Conservation (phyloP, 345 rosid genomes). For the Citrus hindsii region DNA sequence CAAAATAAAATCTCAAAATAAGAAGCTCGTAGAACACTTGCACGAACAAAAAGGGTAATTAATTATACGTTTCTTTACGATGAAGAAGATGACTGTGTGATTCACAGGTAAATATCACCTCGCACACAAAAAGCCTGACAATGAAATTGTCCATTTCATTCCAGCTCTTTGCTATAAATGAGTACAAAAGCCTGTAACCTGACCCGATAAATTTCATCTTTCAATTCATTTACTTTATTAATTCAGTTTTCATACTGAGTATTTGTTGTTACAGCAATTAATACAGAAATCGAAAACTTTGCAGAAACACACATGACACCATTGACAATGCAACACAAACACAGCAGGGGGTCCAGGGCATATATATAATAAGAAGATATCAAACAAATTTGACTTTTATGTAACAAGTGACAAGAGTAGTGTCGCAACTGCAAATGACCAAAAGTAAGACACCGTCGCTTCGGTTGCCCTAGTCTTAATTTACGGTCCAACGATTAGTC, state of each 20-base stretch:
- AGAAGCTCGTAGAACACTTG: not conserved
- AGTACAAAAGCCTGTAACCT: too few relatives aligned
- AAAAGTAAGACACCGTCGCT: not conserved
- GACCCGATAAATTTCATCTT: not conserved
- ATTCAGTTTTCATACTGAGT: not conserved
- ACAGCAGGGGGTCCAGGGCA: not conserved
- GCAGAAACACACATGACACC: not conserved
- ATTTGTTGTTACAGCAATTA: not conserved
- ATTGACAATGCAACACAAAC: not conserved
- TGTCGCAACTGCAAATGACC: constrained; percentile 3
- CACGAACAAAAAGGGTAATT: not conserved
- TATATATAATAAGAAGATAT: not conserved
- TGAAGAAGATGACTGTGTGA: not conserved
- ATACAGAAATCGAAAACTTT: not conserved
- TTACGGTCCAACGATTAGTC: constrained; percentile 23
- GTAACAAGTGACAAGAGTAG: not conserved
- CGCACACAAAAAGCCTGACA: not conserved
- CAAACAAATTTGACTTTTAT: not conserved
- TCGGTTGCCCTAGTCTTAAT: not conserved
- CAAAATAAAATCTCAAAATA: not conserved
- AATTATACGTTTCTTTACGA: not conserved
- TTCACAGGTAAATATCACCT: not conserved
- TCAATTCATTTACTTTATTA: too few relatives aligned
- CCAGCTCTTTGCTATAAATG: not conserved
- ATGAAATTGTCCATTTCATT: not conserved